Conservation (phyloP, 345 rosid species). For the Populus deltoides region DNA sequence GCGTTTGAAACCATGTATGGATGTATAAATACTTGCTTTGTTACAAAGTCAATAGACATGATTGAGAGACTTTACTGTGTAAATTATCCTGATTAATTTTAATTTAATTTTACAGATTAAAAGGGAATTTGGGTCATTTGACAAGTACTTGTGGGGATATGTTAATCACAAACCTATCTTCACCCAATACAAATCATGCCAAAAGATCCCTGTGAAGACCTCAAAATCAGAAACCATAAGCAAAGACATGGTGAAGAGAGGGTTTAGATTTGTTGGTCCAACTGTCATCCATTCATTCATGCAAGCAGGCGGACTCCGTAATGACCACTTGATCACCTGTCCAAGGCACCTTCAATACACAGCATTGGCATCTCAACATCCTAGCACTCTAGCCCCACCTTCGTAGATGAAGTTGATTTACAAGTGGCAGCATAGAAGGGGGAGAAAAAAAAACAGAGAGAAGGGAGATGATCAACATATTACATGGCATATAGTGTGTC, state of each 20-base stretch:
- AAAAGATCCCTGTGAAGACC: conserved; percentile 60
- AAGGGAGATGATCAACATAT: not conserved
- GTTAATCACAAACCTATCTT: conserved; percentile 46
- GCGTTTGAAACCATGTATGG: not conserved
- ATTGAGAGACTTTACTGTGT: not conserved
- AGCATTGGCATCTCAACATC: conserved; percentile 22
- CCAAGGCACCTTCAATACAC: conserved; percentile 54
- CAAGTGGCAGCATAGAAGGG: not conserved
- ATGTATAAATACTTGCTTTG: not conserved
- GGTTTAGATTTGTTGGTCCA: conserved; percentile 63
- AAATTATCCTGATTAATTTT: not conserved
- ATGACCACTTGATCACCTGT: conserved; percentile 60
- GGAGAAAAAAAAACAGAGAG: not conserved
- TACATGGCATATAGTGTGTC: not conserved
- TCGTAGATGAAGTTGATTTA: not conserved
- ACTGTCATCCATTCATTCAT: conserved; percentile 60
- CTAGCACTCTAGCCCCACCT: not conserved
- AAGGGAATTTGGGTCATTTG: conserved; percentile 52
- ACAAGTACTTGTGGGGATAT: conserved; percentile 60
- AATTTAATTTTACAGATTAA: conserved; percentile 34
- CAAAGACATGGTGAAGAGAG: conserved; percentile 67
- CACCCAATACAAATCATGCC: conserved; percentile 46
- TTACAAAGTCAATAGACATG: not conserved
- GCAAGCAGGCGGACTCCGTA: conserved; percentile 68
- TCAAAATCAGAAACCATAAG: conserved; percentile 65